Conservation (phyloP, 129 eudicot genomes). For the Flaveria sonorensis region DNA sequence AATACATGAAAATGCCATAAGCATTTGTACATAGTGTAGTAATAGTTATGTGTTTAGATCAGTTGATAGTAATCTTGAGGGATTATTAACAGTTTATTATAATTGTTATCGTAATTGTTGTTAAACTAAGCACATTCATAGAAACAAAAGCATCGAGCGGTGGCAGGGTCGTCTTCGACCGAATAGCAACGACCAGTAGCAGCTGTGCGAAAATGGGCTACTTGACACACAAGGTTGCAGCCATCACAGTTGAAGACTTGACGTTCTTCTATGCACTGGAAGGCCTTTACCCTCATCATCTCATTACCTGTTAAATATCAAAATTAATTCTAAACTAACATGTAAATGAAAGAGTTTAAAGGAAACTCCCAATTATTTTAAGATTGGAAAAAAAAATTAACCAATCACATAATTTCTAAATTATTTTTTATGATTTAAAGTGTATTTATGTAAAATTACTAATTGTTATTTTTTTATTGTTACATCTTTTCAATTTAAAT, state of each 20-base stretch:
- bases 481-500: too few species aligned
- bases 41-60: background rate
- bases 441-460: too few species aligned
- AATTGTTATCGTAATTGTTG: too few species aligned
- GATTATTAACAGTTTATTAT: background rate
- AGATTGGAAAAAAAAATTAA: too few species aligned
- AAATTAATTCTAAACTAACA: background rate
- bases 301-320: conserved; percentile 13
- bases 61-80: background rate
- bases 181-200: conserved; percentile 41
- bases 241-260: conserved; percentile 30
- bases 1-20: background rate
- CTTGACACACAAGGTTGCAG: conserved; percentile 38
- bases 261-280: conserved; percentile 35
- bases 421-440: too few species aligned
- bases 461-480: too few species aligned
- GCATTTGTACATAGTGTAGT: background rate
- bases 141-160: conserved; percentile 33
- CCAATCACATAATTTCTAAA: too few species aligned
- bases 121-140: conserved; percentile 14
- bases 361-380: too few species aligned
- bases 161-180: conserved; percentile 18
- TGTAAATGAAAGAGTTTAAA: too few species aligned
- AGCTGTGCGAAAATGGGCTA: conserved; percentile 15
- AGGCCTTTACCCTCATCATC: conserved; percentile 9